Conservation (phyloP, 2,329 filamentous ascomycete genomes). For the Seiridium cupressi region DNA sequence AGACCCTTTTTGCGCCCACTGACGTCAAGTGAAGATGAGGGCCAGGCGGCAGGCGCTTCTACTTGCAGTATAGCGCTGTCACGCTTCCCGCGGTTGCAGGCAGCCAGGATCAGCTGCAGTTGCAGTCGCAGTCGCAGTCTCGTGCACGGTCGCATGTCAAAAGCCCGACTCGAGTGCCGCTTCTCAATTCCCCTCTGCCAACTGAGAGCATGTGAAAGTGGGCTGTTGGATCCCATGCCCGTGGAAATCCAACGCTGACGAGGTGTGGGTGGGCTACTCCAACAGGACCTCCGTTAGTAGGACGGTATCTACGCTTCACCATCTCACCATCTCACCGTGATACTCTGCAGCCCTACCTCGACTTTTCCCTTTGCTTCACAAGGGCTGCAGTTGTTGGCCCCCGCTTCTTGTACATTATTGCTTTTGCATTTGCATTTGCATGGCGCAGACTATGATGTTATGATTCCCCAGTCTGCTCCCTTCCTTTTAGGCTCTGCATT, state of each 20-base stretch:
- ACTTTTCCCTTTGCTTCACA: not conserved
- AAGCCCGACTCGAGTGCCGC: too few species aligned
- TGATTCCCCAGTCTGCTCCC: not conserved
- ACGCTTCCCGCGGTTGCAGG: not conserved
- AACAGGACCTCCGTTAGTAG: not conserved
- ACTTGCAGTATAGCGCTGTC: constrained; percentile 1
- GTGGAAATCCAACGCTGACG: not conserved
- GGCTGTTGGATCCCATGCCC: constrained; percentile 6
- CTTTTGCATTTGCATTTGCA: not conserved
- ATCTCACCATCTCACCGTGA: not conserved
- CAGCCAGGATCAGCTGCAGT: not conserved
- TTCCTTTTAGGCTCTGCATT: not conserved
- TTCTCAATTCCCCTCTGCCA: not conserved
- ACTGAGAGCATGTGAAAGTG: constrained; percentile 18
- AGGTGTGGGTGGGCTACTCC: not conserved
- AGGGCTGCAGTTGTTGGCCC: not conserved
- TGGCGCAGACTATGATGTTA: not conserved
- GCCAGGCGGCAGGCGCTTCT: not conserved
- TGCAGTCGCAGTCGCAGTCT: not conserved
- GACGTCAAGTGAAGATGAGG: not conserved
- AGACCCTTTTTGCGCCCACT: constrained; percentile 5
- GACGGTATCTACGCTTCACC: not conserved
- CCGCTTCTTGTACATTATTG: not conserved
- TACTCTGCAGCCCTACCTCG: not conserved
- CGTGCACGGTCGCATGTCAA: not conserved